Base-by-base conservation (phyloP, 179 eudicot species). In the Spergularia azorica region DNA sequence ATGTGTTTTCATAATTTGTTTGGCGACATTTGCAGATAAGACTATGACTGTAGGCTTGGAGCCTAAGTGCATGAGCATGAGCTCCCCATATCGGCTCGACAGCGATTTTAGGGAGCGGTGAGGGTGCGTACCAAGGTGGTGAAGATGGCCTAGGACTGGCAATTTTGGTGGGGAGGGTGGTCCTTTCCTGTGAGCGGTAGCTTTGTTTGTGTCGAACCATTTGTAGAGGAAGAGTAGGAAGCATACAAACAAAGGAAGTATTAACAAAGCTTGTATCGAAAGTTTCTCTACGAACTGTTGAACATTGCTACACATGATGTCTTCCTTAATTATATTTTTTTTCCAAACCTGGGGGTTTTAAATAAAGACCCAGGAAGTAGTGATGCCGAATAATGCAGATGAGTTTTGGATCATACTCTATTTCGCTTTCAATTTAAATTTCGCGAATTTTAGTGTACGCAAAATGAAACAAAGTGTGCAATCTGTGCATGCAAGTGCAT, bases 41-140 rank as follows among this genome's bases (percentile, higher is more conserved):
- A 71, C 71, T 1, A 78, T 52, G 13, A 78, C 46, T 36, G 80
- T 78, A 9, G 78, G 82, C 1, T 61, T 67, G 6, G 65, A 50
- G 20, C 91, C 91, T 3, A 88, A 60, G 18, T 71, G 80, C 3
- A 88, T 75, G 36, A 84, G 38, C 88, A 88, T 83, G 39, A 86
- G 65, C 9, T 82, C 81, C 6, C 89, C 91, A 55, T 88, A 62
- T 70, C 71, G 68, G 3, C 43, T 62, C 15, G 88, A 70, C 15
- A 87, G 41, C 10, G 76, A 15, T 13, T 32, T 68, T 14, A 87
- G 86, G 1, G 88, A 67, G 2, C 83, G 81, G 21, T 67, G 75
- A 70, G 82, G 78, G 46, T 56, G 51, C 21, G 8, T 18, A 0
- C 74, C 75, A 6, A 79, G 74, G 17, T 68, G 65, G n/a, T 60